Conservation (phyloP, 2,329 filamentous ascomycete genomes). For the Teratosphaeriaceae sp. region DNA sequence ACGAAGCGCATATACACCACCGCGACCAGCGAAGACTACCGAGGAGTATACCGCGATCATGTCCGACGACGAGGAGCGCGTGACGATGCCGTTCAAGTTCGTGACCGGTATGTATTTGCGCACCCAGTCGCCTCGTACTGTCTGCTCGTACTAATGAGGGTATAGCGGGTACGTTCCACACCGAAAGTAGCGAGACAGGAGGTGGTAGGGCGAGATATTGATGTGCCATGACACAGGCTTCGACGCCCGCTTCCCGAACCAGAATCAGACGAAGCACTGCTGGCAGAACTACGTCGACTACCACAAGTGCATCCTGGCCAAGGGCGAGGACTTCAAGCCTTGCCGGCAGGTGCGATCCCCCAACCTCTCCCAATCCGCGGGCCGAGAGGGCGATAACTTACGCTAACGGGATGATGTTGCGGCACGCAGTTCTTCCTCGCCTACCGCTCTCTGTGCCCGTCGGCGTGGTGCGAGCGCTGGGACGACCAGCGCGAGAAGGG, state of each 20-base stretch:
- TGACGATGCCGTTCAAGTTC: conserved; percentile 99
- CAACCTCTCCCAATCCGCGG: conserved; percentile 12
- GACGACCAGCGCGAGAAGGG: conserved; percentile 78
- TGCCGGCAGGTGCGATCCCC: conserved; percentile 98
- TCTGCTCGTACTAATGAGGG: conserved; percentile 20
- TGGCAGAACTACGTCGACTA: conserved; percentile 99
- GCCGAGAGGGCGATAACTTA: no score
- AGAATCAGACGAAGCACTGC: conserved; percentile 99
- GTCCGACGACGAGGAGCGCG: conserved; percentile 80
- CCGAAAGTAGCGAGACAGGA: not conserved
- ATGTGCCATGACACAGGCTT: conserved; percentile 58
- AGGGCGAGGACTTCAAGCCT: conserved; percentile 96
- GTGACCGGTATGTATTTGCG: conserved; percentile 72
- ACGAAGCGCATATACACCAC: no score
- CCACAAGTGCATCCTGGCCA: conserved; percentile 98
- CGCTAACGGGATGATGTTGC: not conserved
- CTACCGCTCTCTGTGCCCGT: conserved; percentile 96
- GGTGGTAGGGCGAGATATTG: not conserved
- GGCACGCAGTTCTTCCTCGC: conserved; percentile 77
- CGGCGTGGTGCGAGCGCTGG: conserved; percentile 89
- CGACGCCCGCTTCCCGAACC: conserved; percentile 97
- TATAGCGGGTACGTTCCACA: conserved; percentile 27
- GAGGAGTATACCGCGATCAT: conserved; percentile 55
- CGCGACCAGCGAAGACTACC: not conserved
- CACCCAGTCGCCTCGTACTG: conserved; percentile 25